phyloP scores from a whole-genome alignment of 805 yeast species.

The Yamadazyma takamatsuzukensis region DNA sequence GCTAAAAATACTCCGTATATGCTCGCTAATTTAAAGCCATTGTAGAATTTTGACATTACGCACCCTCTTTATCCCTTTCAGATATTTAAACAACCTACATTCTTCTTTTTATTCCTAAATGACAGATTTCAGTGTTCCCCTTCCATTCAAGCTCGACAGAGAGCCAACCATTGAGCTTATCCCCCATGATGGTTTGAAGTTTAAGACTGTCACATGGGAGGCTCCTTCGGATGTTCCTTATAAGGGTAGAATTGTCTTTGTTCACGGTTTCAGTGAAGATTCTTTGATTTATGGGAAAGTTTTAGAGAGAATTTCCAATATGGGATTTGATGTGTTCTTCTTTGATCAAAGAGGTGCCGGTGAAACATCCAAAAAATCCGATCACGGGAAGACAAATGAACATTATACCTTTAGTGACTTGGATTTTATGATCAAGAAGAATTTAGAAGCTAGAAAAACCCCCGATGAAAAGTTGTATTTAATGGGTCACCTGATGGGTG shows the following conservation, averaged over 20 bases:
- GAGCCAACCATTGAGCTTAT: conserved; percentile 27
- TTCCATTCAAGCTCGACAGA: conserved; percentile 35
- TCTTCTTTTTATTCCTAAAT: too few relatives aligned
- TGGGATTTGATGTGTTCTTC: conserved; percentile 63
- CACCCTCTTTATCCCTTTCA: too few relatives aligned
- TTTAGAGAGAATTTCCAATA: conserved; percentile 47
- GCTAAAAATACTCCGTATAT: too few relatives aligned
- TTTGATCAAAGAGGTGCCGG: conserved; percentile 81
- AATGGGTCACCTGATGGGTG: conserved; percentile 81
- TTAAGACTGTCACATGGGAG: conserved; percentile 39
- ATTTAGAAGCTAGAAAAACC: conserved; percentile 31
- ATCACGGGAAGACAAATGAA: conserved; percentile 57
- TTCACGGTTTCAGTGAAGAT: conserved; percentile 73
- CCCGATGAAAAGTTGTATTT: conserved; percentile 43
- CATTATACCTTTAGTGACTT: conserved; percentile 54
- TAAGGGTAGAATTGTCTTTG: conserved; percentile 55
- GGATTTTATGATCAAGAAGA: conserved; percentile 50
- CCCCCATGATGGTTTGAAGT: conserved; percentile 35
- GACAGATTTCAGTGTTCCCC: too few relatives aligned
- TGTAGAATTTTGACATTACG: too few relatives aligned
- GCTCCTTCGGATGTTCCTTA: conserved; percentile 28
- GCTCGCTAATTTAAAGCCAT: too few relatives aligned
- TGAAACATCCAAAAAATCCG: conserved; percentile 51
- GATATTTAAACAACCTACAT: too few relatives aligned
- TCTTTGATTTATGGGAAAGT: conserved; percentile 46